phyloP scores from a whole-genome alignment of 2,329 filamentous ascomycete genomes.

The Arthrobotrys megalospora region DNA sequence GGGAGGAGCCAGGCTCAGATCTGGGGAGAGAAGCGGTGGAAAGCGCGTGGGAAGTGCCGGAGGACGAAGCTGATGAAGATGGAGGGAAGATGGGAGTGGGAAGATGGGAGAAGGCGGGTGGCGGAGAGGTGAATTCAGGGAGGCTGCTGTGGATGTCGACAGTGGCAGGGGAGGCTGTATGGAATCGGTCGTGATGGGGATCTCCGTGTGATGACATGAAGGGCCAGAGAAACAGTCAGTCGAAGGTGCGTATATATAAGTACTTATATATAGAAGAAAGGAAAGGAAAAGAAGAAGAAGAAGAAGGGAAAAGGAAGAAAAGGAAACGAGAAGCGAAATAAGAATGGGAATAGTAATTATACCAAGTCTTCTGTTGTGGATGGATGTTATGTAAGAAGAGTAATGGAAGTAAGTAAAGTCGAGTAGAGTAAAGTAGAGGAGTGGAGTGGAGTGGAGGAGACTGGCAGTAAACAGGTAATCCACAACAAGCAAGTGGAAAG shows the following conservation, averaged over 20 bases:
- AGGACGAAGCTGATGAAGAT: slow-evolving; percentile 3
- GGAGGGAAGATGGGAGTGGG: slow-evolving; percentile 24
- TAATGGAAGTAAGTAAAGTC: not conserved
- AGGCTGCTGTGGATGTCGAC: not conserved
- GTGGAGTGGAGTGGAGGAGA: too few relatives aligned
- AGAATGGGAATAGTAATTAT: not conserved
- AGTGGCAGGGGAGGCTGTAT: slow-evolving; percentile 30
- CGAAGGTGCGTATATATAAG: not conserved
- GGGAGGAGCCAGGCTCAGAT: slow-evolving; percentile 34
- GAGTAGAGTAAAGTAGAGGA: too few relatives aligned
- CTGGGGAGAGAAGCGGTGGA: slow-evolving; percentile 15
- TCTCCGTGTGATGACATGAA: slow-evolving; percentile 60
- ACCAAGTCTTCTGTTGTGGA: too few relatives aligned
- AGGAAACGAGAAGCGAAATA: slow-evolving; percentile 21
- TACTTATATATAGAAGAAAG: not conserved
- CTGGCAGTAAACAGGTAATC: too few relatives aligned
- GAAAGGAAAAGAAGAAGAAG: slow-evolving; percentile 1
- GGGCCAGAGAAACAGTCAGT: not conserved
- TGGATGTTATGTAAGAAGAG: too few relatives aligned
- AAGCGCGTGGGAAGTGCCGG: slow-evolving; percentile 3
- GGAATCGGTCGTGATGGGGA: slow-evolving; percentile 50
- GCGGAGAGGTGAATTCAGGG: not conserved
- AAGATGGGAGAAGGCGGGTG: slow-evolving; percentile 14
- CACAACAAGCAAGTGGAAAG: too few relatives aligned
- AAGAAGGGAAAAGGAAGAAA: slow-evolving; percentile 18